Percentiles rank a stretch among this genome's conserved stretches.
These are phyloP conservation scores for Gastrodia elata DNA, from an alignment of 106 monocot genomes.

Conservation along the genomic window DNA sequence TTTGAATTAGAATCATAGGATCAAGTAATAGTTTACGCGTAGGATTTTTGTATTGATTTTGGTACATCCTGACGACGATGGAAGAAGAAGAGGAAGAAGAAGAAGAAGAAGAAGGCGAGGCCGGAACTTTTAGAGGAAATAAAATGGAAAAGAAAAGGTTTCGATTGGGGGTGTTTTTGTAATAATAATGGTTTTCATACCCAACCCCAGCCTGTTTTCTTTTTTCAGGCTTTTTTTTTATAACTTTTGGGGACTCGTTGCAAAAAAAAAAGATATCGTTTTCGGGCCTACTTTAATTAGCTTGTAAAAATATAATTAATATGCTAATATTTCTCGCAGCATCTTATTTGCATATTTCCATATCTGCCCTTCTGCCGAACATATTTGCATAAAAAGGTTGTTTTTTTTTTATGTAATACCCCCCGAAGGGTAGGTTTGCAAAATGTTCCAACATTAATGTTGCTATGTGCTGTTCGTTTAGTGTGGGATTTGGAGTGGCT, in stretches of 20 bases:
- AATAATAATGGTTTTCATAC: neutral
- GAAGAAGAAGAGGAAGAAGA: neutral
- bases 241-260: neutral
- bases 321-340: too few species aligned
- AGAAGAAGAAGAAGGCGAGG: neutral
- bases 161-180: neutral
- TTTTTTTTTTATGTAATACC: too few species aligned
- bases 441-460: too few species aligned
- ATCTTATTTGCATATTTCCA: too few species aligned
- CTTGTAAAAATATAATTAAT: neutral
- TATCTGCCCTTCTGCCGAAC: too few species aligned
- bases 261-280: neutral
- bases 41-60: slow-evolving; percentile 6
- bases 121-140: neutral
- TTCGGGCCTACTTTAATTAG: neutral
- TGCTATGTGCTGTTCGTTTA: too few species aligned
- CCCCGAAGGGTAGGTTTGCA: too few species aligned
- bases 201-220: neutral
- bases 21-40: neutral
- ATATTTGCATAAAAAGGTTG: too few species aligned
- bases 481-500: too few species aligned
- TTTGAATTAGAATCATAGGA: neutral
- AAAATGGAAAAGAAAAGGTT: neutral
- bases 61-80: neutral
- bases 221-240: slow-evolving; percentile 7